Percentiles rank a stretch among this genome's conserved stretches.
Conservation (phyloP, 495 filamentous ascomycete species). For the Talaromyces adpressus region DNA sequence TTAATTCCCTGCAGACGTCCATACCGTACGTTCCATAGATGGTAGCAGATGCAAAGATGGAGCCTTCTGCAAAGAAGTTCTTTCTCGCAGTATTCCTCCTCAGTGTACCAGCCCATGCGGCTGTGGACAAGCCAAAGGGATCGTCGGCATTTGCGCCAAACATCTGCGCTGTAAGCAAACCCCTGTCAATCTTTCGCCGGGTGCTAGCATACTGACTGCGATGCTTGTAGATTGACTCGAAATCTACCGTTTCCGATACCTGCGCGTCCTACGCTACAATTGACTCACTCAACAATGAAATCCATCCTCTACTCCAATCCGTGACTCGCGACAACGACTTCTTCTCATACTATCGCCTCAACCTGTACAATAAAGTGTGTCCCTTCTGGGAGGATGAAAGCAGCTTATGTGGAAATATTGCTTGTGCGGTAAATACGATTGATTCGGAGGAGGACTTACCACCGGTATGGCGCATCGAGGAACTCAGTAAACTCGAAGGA, state of each 20-base stretch:
- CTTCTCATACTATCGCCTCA: slow-evolving; percentile 94
- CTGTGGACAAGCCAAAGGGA: slow-evolving; percentile 27
- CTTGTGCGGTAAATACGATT: slow-evolving; percentile 93
- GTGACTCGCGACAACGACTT: slow-evolving; percentile 88
- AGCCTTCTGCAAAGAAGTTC: slow-evolving; percentile 59
- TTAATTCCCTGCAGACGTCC: background rate
- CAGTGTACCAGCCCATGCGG: slow-evolving; percentile 44
- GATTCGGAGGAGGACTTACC: slow-evolving; percentile 95
- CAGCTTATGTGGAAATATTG: slow-evolving; percentile 95
- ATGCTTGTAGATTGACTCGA: slow-evolving; percentile 50
- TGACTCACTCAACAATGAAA: slow-evolving; percentile 69
- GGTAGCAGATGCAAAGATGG: slow-evolving; percentile 40
- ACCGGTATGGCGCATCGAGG: slow-evolving; percentile 80
- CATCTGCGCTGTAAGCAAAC: slow-evolving; percentile 58
- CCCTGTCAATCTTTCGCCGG: slow-evolving; percentile 6
- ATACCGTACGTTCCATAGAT: background rate
- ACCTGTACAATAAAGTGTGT: slow-evolving; percentile 91
- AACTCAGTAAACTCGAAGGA: slow-evolving; percentile 87
- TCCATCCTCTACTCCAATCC: slow-evolving; percentile 73
- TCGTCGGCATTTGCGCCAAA: slow-evolving; percentile 37
- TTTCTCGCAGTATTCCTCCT: slow-evolving; percentile 73
- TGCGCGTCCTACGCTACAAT: slow-evolving; percentile 89
- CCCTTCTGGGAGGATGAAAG: slow-evolving; percentile 93
- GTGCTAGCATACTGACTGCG: slow-evolving; percentile 2
- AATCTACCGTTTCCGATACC: slow-evolving; percentile 70